phyloP scores from a whole-genome alignment of 208 protist genomes.

The Zelonia costaricensis region DNA sequence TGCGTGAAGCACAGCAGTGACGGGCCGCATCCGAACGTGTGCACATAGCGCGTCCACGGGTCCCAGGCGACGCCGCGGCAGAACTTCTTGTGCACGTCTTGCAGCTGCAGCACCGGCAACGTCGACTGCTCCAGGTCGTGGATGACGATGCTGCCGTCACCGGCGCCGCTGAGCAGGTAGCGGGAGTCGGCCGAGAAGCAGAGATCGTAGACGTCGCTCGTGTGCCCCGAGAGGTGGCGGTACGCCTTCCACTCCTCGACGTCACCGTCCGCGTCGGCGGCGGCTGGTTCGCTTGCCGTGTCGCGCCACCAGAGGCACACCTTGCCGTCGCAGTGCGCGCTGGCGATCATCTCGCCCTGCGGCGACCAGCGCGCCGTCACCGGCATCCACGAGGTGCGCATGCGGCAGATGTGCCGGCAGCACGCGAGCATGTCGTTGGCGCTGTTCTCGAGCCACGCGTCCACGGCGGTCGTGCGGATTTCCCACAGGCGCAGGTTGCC shows the following conservation, averaged over 20 bases:
- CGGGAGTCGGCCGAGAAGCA: constrained; percentile 84
- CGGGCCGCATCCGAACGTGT: constrained; percentile 72
- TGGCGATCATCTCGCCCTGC: constrained; percentile 76
- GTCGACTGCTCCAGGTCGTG: constrained; percentile 75
- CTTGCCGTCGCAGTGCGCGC: constrained; percentile 83
- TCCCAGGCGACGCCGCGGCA: constrained; percentile 90
- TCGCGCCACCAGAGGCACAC: constrained; percentile 86
- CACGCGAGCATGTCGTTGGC: constrained; percentile 70
- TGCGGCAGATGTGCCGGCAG: constrained; percentile 54
- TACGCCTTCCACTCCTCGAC: constrained; percentile 87
- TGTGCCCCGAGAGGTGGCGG: constrained; percentile 79
- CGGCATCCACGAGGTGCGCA: constrained; percentile 77
- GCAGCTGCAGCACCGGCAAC: constrained; percentile 69
- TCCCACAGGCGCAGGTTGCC: constrained; percentile 76
- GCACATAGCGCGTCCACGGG: constrained; percentile 70
- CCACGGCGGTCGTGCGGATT: constrained; percentile 40
- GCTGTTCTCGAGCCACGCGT: constrained; percentile 63
- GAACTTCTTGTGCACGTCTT: constrained; percentile 73
- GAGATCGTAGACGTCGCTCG: constrained; percentile 86
- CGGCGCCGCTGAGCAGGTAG: constrained; percentile 73
- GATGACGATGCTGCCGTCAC: constrained; percentile 80
- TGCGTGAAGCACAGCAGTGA: constrained; percentile 71
- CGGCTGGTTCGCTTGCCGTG: constrained; percentile 12
- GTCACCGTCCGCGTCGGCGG: constrained; percentile 10
- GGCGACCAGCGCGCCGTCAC: constrained; percentile 85